Conservation (phyloP, 1,284 basidiomycete genomes). For the Takashimella tepidaria region DNA sequence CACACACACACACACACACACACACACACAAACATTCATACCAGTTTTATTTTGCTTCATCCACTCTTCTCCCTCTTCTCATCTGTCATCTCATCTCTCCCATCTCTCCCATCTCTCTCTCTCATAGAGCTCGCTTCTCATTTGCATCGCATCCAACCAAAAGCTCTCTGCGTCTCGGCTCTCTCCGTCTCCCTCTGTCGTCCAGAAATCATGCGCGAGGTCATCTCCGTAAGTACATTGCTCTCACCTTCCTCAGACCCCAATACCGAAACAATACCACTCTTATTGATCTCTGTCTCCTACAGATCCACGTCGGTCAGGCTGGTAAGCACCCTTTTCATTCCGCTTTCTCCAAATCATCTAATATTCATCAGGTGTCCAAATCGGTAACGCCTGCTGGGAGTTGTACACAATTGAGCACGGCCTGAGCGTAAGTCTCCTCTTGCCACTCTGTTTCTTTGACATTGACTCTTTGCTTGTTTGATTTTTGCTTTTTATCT, state of each 20-base stretch:
- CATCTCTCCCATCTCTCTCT: no score
- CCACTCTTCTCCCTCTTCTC: background rate
- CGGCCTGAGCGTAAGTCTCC: conserved; percentile 74
- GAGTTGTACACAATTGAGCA: conserved; percentile 99
- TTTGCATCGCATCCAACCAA: conserved; percentile 1
- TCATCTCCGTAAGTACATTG: conserved; percentile 42
- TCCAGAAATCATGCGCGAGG: conserved; percentile 34
- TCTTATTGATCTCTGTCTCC: background rate
- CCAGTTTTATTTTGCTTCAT: no score
- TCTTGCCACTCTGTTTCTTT: conserved; percentile 9
- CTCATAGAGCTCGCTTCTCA: background rate
- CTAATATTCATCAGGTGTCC: conserved; percentile 39
- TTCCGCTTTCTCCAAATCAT: background rate
- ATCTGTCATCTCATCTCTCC: background rate
- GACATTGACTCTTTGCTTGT: no score
- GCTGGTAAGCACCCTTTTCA: conserved; percentile 36
- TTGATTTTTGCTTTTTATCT: no score
- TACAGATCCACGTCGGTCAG: conserved; percentile 49
- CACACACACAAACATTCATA: conserved; percentile 5
- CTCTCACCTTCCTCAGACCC: background rate
- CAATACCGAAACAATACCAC: background rate
- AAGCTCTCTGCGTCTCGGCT: background rate
- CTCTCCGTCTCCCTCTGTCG: conserved; percentile 1
- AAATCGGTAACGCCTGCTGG: conserved; percentile 94
- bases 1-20: background rate